Evolutionary conservation across 768 basidiomycete genomes (phyloP), one percentile per base, ranked within the genome.

Genomic region (Obba rivulosa): DNA sequence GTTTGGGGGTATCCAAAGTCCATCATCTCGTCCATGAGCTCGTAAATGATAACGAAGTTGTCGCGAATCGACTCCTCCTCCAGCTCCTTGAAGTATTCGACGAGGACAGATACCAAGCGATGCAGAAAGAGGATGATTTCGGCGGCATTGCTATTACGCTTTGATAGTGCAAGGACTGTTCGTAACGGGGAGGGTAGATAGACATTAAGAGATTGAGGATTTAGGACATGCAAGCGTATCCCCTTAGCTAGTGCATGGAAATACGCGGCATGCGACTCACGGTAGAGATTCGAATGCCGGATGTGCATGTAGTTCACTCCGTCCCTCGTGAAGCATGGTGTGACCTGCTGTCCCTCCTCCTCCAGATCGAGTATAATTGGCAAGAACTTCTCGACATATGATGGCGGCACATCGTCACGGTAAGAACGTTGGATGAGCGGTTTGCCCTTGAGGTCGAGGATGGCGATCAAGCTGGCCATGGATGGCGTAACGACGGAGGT

Each of bases 1-100:
- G 95, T 99, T 67, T 98, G 96, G 0, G 96, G 95, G 64, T 87
- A 97, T 8, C 96, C 96, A 69, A 96, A 99, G 72, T 99, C 96
- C 93, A 98, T 97, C 92, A 98, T 97, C 74, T 99, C 96, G 61
- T 98, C 95, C 74, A 99, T 79, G 46, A 98, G 80, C 65, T 98
- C 95, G 67, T 96, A 99, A 43, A 99, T 96, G 63, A 99, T 96
- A 35, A 99, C 96, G 63, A 99, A 99, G 63, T 99, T 99, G 69
- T 99, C 96, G 8, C 96, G 78, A 63, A 99, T 98, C 41, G 92
- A 94, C 73, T 99, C 96, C 62, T 98, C 96, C 65, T 99, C 96
- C 34, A 98, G 83, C 65, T 98, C 96, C 66, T 98, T 99, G 77
- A 99, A 99, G 76, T 99, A 99, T 63, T 98, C 96, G 45, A 95